phyloP scores from a whole-genome alignment of 495 filamentous ascomycete genomes.

The Aspergillus baeticus region DNA sequence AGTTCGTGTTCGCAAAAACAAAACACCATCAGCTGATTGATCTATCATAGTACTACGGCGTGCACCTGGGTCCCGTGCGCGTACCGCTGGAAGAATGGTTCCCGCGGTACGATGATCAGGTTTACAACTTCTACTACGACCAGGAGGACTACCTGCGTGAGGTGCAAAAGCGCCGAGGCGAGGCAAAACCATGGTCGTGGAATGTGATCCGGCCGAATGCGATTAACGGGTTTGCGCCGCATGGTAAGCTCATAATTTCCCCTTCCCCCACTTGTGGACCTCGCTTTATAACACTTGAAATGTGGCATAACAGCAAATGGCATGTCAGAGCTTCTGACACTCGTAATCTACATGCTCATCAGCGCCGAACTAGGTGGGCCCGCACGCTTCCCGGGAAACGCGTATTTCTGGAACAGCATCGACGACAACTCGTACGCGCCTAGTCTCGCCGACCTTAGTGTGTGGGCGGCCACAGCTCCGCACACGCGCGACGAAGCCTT shows the following conservation, averaged over 20 bases:
- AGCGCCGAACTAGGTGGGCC: constrained; percentile 23
- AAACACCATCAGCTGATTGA: no score
- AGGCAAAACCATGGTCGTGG: constrained; percentile 30
- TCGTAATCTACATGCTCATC: constrained; percentile 28
- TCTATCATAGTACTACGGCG: constrained; percentile 27
- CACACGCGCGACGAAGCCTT: constrained; percentile 28
- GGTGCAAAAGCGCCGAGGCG: constrained; percentile 12
- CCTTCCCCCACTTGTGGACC: no score
- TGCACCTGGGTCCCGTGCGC: constrained; percentile 29
- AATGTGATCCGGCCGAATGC: constrained; percentile 33
- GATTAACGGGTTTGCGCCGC: constrained; percentile 26
- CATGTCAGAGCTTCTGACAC: constrained; percentile 27
- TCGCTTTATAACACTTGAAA: no score
- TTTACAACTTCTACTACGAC: constrained; percentile 33
- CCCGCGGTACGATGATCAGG: constrained; percentile 24
- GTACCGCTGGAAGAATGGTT: constrained; percentile 24
- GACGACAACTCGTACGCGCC: constrained; percentile 28
- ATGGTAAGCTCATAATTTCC: constrained; percentile 14
- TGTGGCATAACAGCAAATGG: constrained; percentile 27
- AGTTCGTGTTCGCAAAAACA: no score
- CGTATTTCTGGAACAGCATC: constrained; percentile 26
- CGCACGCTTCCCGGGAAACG: constrained; percentile 20
- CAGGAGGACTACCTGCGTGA: constrained; percentile 32
- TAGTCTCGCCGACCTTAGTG: constrained; percentile 23
- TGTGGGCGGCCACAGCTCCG: constrained; percentile 17